Evolutionary conservation across 306 rosid genomes (phyloP), one percentile per base, ranked within the genome.

Genomic region (Urtica urens): DNA sequence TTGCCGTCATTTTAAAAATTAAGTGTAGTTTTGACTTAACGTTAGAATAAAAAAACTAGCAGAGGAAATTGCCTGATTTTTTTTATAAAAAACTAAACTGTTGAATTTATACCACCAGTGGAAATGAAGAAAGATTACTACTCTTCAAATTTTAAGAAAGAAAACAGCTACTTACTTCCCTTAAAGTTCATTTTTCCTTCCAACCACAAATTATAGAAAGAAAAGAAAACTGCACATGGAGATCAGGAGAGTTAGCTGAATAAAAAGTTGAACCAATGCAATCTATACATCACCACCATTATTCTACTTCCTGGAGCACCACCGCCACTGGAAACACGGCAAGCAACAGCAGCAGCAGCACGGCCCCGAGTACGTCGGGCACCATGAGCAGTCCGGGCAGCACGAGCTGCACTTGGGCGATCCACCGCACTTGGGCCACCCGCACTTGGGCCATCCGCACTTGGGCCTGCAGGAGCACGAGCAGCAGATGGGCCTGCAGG

Each of bases 311-410:
- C 82, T 81, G 49, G 58, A 50, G 51, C 87, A 78, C 63, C 81
- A 78, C 44, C 25, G 62, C 76, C 81, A 80, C 18, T 73, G 63
- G 20, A 68, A 68, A 69, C 83, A 75, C 34, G 24, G 37, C 29
- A 46, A 45, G 76, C 80, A 68, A 44, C 86, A 74, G 57, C 86
- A 74, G 57, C 69, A 75, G 53, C 69, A 59, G 53, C 72, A 48
- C 11, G 67, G 73, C 47, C 47, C 54, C 56, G 76, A 78, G 45
- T 74, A 23, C 21, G 58, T 42, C 0, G 70, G 20, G 38, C 72
- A 72, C 18, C 49, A 49, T 26, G 70, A 61, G 23, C 31, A 59
- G 69, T 78, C 69, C 20, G 14, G 41, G 12, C 59, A 58, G 42
- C 68, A 64, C 6, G 60, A 71, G 63, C 39, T 27, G 8, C n/a